Percentiles rank a stretch among this genome's conserved stretches.
These are phyloP conservation scores for Lentinula edodes DNA, from an alignment of 768 basidiomycete species.

Conservation along the genomic window DNA sequence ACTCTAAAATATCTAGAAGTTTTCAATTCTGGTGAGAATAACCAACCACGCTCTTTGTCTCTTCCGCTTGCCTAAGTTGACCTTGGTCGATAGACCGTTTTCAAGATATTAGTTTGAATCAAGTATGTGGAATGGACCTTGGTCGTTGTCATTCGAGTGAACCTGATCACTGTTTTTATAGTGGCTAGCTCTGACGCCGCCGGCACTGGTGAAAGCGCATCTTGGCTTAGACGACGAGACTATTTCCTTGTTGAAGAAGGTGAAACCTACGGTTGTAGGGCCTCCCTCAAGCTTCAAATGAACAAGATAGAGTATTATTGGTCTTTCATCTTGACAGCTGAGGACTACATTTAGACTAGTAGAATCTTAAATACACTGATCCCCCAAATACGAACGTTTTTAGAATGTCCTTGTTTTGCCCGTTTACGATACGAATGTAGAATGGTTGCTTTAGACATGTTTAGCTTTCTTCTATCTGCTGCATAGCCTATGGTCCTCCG, in stretches of 20 bases:
- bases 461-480: too few species aligned
- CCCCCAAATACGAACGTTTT: too few species aligned
- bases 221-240: slow-evolving; percentile 32
- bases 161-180: slow-evolving; percentile 2
- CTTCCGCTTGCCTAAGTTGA: too few species aligned
- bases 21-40: slow-evolving; percentile 30
- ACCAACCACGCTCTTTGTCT: too few species aligned
- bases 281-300: not conserved
- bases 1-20: slow-evolving; percentile 45
- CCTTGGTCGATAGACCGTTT: slow-evolving; percentile 12
- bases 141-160: not conserved
- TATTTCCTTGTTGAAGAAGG: slow-evolving; percentile 3
- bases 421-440: too few species aligned
- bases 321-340: not conserved
- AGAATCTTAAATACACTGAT: too few species aligned
- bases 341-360: too few species aligned
- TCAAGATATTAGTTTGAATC: slow-evolving; percentile 36
- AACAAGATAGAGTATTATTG: not conserved
- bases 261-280: slow-evolving; percentile 4
- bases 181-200: slow-evolving; percentile 44
- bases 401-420: too few species aligned
- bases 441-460: too few species aligned
- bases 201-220: slow-evolving; percentile 39
- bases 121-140: slow-evolving; percentile 23
- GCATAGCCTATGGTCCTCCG: too few species aligned